phyloP scores from a whole-genome alignment of 208 protist genomes.

The Leptomonas pyrrhocoris region DNA sequence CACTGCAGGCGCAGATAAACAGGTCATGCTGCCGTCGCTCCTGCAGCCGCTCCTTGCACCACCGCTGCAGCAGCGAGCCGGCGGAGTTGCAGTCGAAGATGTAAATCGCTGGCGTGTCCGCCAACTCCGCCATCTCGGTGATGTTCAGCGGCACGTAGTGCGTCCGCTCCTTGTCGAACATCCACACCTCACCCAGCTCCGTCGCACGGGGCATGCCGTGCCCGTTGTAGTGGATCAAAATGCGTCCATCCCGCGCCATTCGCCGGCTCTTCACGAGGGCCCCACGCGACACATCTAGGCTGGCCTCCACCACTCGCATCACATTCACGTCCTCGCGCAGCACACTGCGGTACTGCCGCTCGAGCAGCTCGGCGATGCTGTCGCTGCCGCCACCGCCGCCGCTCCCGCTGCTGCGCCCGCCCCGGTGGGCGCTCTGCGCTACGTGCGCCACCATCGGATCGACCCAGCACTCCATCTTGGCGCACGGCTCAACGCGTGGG shows the following conservation, averaged over 20 bases:
- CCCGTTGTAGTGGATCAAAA: constrained; percentile 99
- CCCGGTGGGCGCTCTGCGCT: constrained; percentile 39
- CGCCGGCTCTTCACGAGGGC: constrained; percentile 77
- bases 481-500: constrained; percentile 94
- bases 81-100: constrained; percentile 98
- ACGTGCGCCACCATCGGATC: constrained; percentile 83
- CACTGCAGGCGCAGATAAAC: constrained; percentile 95
- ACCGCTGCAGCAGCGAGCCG: constrained; percentile 84
- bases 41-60: constrained; percentile 73
- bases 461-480: constrained; percentile 97
- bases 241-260: constrained; percentile 87
- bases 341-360: constrained; percentile 93
- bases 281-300: constrained; percentile 92
- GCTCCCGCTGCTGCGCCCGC: constrained; percentile 26
- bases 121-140: constrained; percentile 93
- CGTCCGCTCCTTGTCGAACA: constrained; percentile 97
- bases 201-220: constrained; percentile 99
- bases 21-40: constrained; percentile 86
- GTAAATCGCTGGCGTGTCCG: constrained; percentile 95
- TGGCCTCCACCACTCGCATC: constrained; percentile 93
- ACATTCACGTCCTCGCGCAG: constrained; percentile 51
- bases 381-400: constrained; percentile 75
- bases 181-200: constrained; percentile 97
- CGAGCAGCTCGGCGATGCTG: constrained; percentile 90
- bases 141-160: constrained; percentile 99